Evolutionary conservation across 208 protist species (phyloP).

Genomic region (Entamoeba invadens): DNA sequence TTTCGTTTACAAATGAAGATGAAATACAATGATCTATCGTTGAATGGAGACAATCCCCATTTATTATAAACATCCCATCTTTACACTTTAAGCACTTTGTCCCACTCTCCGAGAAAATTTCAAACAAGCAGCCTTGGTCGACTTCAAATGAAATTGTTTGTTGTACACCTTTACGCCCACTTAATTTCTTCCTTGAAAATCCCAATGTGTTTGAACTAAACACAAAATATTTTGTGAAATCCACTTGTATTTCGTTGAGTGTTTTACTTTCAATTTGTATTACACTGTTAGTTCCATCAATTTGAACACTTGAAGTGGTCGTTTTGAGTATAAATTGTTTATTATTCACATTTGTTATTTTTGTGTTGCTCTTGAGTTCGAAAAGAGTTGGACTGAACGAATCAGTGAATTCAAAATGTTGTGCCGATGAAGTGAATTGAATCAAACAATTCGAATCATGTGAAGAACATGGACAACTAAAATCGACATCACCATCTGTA

Average conservation of each 20-base stretch:
- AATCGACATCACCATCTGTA: not conserved
- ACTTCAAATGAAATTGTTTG: not conserved
- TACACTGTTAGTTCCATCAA: not conserved
- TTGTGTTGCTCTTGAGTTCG: not conserved
- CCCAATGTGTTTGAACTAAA: too few relatives aligned
- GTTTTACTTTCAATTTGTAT: too few relatives aligned
- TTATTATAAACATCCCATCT: too few relatives aligned
- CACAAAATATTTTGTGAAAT: too few relatives aligned
- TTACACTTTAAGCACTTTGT: not conserved
- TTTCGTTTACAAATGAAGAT: not conserved
- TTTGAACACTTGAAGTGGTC: not conserved
- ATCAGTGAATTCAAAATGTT: not conserved
- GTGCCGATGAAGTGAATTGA: not conserved
- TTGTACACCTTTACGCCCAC: too few relatives aligned
- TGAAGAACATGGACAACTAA: not conserved
- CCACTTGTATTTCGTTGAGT: too few relatives aligned
- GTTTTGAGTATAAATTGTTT: not conserved
- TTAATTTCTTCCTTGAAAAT: too few relatives aligned
- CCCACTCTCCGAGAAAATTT: not conserved
- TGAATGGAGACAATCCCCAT: too few relatives aligned
- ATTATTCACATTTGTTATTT: not conserved
- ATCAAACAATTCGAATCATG: not conserved
- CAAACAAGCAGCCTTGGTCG: not conserved
- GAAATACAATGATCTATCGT: not conserved
- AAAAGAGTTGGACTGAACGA: not conserved